A percentile compares a stretch with the other conserved stretches of the same genome.
Conservation (phyloP, 2,329 filamentous ascomycete genomes). For the Samsoniella hepiali region DNA sequence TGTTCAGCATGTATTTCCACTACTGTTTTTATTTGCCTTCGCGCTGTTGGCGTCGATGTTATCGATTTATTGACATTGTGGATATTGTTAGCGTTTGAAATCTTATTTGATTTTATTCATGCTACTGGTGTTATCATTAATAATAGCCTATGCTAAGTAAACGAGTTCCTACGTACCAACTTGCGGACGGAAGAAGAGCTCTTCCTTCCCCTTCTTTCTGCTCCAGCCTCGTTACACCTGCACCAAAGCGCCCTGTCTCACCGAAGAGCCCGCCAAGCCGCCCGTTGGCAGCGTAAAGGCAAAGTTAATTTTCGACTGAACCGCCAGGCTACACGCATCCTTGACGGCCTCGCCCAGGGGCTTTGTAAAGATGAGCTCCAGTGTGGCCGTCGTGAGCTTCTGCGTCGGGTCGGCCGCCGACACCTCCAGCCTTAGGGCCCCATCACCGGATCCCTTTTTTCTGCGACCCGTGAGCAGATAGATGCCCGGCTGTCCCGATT, state of each 20-base stretch:
- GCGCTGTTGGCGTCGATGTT: too few relatives aligned
- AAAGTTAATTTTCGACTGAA: slow-evolving; percentile 10
- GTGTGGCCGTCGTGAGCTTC: slow-evolving; percentile 18
- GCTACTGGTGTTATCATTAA: too few relatives aligned
- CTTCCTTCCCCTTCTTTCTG: neutral
- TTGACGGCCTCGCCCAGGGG: neutral
- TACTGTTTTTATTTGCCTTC: too few relatives aligned
- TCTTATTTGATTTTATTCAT: too few relatives aligned
- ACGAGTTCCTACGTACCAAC: too few relatives aligned
- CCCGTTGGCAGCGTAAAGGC: slow-evolving; percentile 20
- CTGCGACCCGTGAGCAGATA: slow-evolving; percentile 20
- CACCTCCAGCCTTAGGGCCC: slow-evolving; percentile 13
- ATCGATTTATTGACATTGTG: too few relatives aligned
- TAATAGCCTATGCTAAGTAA: too few relatives aligned
- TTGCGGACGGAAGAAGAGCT: too few relatives aligned
- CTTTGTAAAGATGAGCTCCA: slow-evolving; percentile 17
- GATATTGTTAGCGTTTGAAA: too few relatives aligned
- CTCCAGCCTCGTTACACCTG: neutral
- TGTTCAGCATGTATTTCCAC: neutral
- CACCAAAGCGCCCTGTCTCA: slow-evolving; percentile 14
- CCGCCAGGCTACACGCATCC: slow-evolving; percentile 3
- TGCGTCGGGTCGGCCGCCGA: slow-evolving; percentile 25
- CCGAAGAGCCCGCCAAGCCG: slow-evolving; percentile 23
- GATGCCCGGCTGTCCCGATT: slow-evolving; percentile 21
- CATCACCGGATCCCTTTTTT: slow-evolving; percentile 11